Percentiles rank a stretch among this genome's conserved stretches.
These are phyloP conservation scores for Kodamaea alishanica DNA, from an alignment of 1,139 yeast species.

Conservation along the genomic window DNA sequence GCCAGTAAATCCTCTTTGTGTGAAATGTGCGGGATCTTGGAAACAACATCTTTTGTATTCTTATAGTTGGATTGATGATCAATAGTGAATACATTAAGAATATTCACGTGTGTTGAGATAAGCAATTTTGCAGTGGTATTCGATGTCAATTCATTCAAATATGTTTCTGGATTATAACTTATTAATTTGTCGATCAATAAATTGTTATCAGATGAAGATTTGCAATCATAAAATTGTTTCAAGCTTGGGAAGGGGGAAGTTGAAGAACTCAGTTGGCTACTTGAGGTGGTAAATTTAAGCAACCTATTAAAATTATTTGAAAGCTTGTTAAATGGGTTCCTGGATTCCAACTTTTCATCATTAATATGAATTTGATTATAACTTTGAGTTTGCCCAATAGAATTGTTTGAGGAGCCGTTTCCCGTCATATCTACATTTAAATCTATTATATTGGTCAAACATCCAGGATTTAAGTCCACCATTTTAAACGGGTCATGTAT, in stretches of 20 bases:
- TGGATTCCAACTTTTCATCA: conserved; percentile 5
- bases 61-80: conserved; percentile 22
- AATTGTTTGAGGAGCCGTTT: conserved; percentile 1
- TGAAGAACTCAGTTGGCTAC: conserved; percentile 3
- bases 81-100: conserved; percentile 35
- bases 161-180: conserved; percentile 24
- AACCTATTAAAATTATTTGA: conserved; percentile 33
- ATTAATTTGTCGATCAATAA: conserved; percentile 20
- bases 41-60: conserved; percentile 19
- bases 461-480: conserved; percentile 55
- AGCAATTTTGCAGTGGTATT: conserved; percentile 23
- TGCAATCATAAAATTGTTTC: conserved; percentile 3
- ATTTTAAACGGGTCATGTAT: conserved; percentile 49
- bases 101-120: conserved; percentile 35
- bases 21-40: conserved; percentile 25
- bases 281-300: conserved; percentile 21
- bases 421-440: conserved; percentile 1
- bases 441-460: conserved; percentile 29
- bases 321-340: conserved; percentile 34
- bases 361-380: neutral
- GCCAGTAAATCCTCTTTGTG: conserved; percentile 11
- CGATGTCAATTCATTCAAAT: conserved; percentile 19
- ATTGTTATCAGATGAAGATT: conserved; percentile 2
- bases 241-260: conserved; percentile 6
- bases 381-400: neutral